A percentile compares a stretch with the other conserved stretches of the same genome.
phyloP scores from a whole-genome alignment of 306 rosid genomes.

The Lathyrus aphaca region DNA sequence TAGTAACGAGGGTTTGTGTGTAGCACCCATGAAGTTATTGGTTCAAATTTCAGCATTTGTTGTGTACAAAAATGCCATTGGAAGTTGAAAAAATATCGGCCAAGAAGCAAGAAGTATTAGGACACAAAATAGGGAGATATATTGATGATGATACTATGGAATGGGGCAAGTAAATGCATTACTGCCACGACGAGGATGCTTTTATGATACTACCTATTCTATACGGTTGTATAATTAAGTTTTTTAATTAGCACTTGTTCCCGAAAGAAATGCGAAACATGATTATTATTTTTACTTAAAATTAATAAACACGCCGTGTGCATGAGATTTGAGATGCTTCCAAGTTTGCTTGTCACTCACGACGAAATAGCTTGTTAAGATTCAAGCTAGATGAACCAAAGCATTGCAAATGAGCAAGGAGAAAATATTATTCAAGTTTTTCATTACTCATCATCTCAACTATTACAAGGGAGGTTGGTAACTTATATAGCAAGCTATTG shows the following conservation, averaged over 20 bases:
- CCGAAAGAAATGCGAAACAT: background rate
- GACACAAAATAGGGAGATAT: background rate
- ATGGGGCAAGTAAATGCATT: background rate
- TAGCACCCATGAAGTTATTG: background rate
- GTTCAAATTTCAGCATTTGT: background rate
- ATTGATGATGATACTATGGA: background rate
- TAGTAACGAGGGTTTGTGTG: background rate
- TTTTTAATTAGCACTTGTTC: background rate
- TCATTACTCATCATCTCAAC: too few species aligned
- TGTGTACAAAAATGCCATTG: background rate
- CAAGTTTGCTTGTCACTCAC: too few species aligned
- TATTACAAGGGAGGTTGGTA: too few species aligned
- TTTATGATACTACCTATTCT: background rate
- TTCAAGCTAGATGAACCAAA: too few species aligned
- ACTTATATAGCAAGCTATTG: too few species aligned
- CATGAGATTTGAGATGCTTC: background rate
- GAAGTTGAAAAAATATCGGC: background rate
- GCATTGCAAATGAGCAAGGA: too few species aligned
- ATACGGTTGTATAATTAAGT: background rate
- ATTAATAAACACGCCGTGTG: background rate
- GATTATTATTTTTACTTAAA: background rate
- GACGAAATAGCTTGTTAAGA: too few species aligned
- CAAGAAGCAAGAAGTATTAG: background rate
- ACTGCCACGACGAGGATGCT: constrained; percentile 4
- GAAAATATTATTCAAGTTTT: too few species aligned